Evolutionary conservation across 768 basidiomycete genomes (phyloP), one percentile per base, ranked within the genome.

Genomic region (Antrodiella citrinella): DNA sequence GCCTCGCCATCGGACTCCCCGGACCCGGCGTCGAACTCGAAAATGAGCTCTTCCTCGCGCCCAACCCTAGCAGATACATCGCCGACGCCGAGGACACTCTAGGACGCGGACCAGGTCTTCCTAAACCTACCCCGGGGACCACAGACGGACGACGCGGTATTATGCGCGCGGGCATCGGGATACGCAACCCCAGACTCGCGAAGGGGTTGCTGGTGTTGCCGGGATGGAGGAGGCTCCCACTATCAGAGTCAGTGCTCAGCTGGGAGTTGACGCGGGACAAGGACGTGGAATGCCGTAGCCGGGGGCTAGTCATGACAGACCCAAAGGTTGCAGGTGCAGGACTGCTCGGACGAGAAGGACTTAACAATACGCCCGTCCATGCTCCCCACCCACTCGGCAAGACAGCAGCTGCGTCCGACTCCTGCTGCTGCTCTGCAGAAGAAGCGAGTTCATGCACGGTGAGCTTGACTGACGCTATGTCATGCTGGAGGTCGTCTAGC

Each of bases 401-500:
- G 30, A 45, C 50, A n/a, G 60, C 21, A 26, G 51, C 38, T n/a
- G 48, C 47, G 18, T 52, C 22, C 15, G 49, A 40, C 12, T 49
- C 39, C 39, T 45, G 20, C 1, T 57, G 45, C n/a, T 55, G 48
- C 12, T 51, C 45, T 30, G 62, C 41, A 1, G 54, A 35, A 25
- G 53, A 35, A 13, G 57, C 39, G 48, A 70, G 63, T 44, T 77
- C 79, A 54, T 86, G 74, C 25, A 82, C 56, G 0, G 73, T 72
- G 11, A 71, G 70, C 62, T 89, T 88, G 52, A 91, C 66, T 4
- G 72, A 72, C 0, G 82, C 83, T 41, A 90, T 80, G 61, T 91
- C 89, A 53, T 90, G 84, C 53, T 86, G 72, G 18, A 89, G 73
- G 57, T 90, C 84, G 19, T 76, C 82, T 51, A 89, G 62, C 63